Conservation (phyloP, 768 basidiomycete genomes). For the Leccinum boreale region DNA sequence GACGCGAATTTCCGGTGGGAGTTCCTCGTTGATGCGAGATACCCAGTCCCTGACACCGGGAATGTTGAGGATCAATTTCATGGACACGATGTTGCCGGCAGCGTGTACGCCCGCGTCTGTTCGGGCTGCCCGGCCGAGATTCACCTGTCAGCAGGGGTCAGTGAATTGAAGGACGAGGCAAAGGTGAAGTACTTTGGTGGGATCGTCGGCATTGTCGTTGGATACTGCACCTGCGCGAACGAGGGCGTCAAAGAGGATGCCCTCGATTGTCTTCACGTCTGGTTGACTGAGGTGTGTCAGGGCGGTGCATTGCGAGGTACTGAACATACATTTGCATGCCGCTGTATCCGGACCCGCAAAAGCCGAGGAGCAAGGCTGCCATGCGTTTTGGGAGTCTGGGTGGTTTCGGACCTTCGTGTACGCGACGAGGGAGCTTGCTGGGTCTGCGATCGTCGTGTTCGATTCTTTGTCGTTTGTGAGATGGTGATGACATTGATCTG, state of each 20-base stretch:
- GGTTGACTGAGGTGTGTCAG: slow-evolving; percentile 52
- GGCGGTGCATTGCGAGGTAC: too few species aligned
- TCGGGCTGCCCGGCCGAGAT: slow-evolving; percentile 82
- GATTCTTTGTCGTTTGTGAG: slow-evolving; percentile 13
- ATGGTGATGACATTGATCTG: neutral
- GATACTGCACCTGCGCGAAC: slow-evolving; percentile 92
- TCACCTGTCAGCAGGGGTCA: slow-evolving; percentile 50
- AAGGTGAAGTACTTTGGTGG: slow-evolving; percentile 64
- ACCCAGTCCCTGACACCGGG: slow-evolving; percentile 72
- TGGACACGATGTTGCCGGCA: slow-evolving; percentile 87
- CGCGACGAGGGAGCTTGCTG: neutral
- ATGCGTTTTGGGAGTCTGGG: slow-evolving; percentile 77
- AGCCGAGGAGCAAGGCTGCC: slow-evolving; percentile 83
- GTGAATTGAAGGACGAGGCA: neutral
- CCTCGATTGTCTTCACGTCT: slow-evolving; percentile 79
- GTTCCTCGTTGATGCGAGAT: slow-evolving; percentile 71
- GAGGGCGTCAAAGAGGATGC: slow-evolving; percentile 81
- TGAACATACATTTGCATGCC: slow-evolving; percentile 93
- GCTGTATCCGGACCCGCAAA: slow-evolving; percentile 86
- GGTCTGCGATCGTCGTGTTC: slow-evolving; percentile 1
- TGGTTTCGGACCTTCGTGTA: slow-evolving; percentile 33
- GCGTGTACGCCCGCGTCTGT: slow-evolving; percentile 99
- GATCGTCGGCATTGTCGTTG: slow-evolving; percentile 87
- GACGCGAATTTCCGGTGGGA: slow-evolving; percentile 91
- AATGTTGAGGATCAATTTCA: slow-evolving; percentile 82